Conservation (phyloP, 257 asterid species). For the Paulownia fortunei region DNA sequence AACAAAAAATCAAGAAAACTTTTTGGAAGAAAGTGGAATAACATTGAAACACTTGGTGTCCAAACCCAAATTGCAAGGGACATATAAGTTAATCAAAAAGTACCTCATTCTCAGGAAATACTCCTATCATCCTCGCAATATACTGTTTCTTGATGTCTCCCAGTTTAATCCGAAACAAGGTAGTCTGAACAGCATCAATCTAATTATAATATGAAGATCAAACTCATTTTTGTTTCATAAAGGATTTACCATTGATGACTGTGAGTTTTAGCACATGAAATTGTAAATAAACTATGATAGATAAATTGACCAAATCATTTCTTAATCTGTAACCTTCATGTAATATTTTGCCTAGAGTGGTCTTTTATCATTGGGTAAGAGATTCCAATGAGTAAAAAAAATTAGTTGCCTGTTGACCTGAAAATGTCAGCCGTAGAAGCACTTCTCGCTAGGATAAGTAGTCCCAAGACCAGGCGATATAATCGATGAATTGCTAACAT, state of each 20-base stretch:
- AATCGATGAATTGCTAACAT: too few relatives aligned
- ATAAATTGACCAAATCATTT: not conserved
- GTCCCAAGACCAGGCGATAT: not conserved
- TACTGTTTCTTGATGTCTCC: not conserved
- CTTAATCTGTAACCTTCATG: not conserved
- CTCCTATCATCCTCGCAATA: not conserved
- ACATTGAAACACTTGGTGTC: too few relatives aligned
- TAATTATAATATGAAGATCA: too few relatives aligned
- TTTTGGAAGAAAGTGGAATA: too few relatives aligned
- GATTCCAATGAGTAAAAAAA: not conserved
- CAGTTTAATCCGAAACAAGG: not conserved
- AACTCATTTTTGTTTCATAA: too few relatives aligned
- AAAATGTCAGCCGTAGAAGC: too few relatives aligned
- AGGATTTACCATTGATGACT: not conserved
- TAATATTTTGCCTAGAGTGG: too few relatives aligned
- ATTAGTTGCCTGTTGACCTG: too few relatives aligned
- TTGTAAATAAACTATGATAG: too few relatives aligned
- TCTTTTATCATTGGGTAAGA: not conserved
- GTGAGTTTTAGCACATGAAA: not conserved
- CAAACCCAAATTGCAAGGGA: too few relatives aligned
- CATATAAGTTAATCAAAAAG: too few relatives aligned
- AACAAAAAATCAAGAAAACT: too few relatives aligned
- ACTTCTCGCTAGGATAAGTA: not conserved
- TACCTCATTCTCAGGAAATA: not conserved
- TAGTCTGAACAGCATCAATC: not conserved